Conservation (phyloP, 192 early-diverging fungal species). For the Phlyctochytrium arcticum region DNA sequence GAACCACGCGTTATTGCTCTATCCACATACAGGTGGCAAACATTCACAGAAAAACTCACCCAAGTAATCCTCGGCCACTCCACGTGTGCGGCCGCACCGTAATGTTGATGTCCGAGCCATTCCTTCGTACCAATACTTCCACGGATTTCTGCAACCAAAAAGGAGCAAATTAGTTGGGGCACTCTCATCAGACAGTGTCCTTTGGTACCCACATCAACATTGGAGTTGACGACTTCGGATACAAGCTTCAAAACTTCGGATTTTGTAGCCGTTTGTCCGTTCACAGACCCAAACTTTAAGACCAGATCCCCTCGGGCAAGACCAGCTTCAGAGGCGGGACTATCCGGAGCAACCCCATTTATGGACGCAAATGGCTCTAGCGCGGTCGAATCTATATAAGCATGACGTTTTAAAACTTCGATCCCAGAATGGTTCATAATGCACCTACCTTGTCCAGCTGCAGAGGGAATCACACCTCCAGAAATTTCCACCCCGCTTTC, state of each 20-base stretch:
- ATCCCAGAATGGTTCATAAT: neutral
- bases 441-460: neutral
- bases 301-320: constrained; percentile 28
- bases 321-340: constrained; percentile 29
- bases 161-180: neutral
- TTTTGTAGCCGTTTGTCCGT: no score
- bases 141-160: constrained; percentile 21
- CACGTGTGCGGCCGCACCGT: constrained; percentile 36
- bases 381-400: no score
- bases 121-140: constrained; percentile 20
- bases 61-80: constrained; percentile 44
- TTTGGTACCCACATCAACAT: neutral
- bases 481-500: neutral
- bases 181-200: neutral
- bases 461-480: neutral
- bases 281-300: neutral
- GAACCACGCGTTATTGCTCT: no score
- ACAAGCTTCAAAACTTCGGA: no score
- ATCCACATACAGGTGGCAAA: no score
- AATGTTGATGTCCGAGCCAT: neutral
- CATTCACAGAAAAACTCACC: constrained; percentile 28
- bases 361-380: no score
- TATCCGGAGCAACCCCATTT: constrained; percentile 33
- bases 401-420: no score
- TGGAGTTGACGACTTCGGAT: no score